These are phyloP conservation scores for Serendipita sp. DNA, from an alignment of 1,284 basidiomycete genomes.

Conservation along the genomic window DNA sequence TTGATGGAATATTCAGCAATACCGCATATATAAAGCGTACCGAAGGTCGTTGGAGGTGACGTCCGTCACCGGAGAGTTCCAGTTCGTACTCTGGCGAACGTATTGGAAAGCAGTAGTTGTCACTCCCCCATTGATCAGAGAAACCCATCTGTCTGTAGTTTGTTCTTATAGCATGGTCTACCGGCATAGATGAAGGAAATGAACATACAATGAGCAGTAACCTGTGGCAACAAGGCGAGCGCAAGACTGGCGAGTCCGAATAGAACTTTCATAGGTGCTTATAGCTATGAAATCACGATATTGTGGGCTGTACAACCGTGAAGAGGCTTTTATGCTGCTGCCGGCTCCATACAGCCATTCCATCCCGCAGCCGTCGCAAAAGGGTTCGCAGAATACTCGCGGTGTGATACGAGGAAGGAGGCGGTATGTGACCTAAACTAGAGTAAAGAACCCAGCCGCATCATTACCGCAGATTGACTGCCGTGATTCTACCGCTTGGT, in stretches of 20 bases:
- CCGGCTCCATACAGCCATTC: no score
- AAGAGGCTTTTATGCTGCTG: no score
- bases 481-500: no score
- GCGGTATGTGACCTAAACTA: no score
- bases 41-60: slow-evolving; percentile 32
- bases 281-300: no score
- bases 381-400: no score
- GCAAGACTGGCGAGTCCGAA: background rate
- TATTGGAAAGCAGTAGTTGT: slow-evolving; percentile 29
- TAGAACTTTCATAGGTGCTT: background rate
- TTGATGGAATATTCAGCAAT: no score
- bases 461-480: no score
- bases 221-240: background rate
- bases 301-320: no score
- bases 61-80: slow-evolving; percentile 39
- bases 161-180: background rate
- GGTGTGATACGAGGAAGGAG: no score
- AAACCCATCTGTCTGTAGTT: background rate
- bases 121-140: slow-evolving; percentile 13
- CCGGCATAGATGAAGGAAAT: background rate
- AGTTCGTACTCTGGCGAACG: slow-evolving; percentile 31
- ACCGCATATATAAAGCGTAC: background rate
- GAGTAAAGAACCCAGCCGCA: no score
- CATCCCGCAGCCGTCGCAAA: no score
- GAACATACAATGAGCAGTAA: background rate